Percentiles rank a stretch among this genome's conserved stretches.
Evolutionary conservation across 768 basidiomycete species (phyloP).

Genomic region (Lentinus brumalis): DNA sequence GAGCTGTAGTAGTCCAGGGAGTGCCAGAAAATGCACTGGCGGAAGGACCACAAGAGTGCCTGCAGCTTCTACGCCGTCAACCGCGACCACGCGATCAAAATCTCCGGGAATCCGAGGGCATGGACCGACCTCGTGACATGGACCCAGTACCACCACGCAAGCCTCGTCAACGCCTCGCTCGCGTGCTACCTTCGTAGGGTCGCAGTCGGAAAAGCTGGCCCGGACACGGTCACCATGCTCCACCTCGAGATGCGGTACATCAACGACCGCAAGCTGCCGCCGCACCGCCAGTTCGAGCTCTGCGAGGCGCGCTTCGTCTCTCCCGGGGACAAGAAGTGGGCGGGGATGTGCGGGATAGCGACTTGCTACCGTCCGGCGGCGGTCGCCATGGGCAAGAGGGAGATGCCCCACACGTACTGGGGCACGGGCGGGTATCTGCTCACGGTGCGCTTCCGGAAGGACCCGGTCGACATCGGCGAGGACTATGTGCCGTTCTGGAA

Average conservation of each 20-base stretch:
- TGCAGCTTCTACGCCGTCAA: neutral
- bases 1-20: neutral
- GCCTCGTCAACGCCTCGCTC: neutral
- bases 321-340: neutral
- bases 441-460: neutral
- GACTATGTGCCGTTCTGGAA: conserved; percentile 1
- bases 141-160: conserved; percentile 1
- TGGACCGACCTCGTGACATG: conserved; percentile 1
- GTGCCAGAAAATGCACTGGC: neutral
- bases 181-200: neutral
- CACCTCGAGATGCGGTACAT: neutral
- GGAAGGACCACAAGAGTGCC: neutral
- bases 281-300: neutral
- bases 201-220: neutral
- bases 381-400: conserved; percentile 4
- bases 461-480: neutral
- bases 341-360: neutral
- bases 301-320: neutral
- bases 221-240: neutral
- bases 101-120: neutral
- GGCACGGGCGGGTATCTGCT: conserved; percentile 5
- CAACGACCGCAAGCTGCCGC: neutral
- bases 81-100: neutral
- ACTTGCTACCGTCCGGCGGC: neutral
- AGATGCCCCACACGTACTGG: neutral